Percentiles rank a stretch among this genome's conserved stretches.
Evolutionary conservation across 2,329 filamentous ascomycete species (phyloP).

Genomic region (Aquanectria penicillioides): DNA sequence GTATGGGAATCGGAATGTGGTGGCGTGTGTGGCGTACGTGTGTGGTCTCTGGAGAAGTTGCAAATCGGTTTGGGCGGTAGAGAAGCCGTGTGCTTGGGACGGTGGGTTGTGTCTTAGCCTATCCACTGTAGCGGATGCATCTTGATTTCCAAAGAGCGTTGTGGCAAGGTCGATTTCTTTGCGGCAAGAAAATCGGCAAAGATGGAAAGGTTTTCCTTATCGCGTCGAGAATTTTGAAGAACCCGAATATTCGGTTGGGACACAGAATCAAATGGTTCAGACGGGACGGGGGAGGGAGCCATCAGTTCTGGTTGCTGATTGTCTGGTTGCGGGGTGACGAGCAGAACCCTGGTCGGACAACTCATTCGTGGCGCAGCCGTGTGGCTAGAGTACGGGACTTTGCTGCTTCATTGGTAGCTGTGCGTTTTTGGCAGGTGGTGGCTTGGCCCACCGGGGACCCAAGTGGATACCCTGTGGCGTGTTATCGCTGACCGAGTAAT

Average conservation of each 20-base stretch:
- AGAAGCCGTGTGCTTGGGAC: neutral
- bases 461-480: slow-evolving; percentile 3
- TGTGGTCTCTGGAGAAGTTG: neutral
- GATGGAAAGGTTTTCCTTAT: neutral
- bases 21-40: neutral
- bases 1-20: slow-evolving; percentile 20
- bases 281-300: slow-evolving; percentile 1
- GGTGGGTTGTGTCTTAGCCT: slow-evolving; percentile 17
- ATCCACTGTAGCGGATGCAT: slow-evolving; percentile 18
- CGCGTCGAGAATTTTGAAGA: neutral
- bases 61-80: neutral
- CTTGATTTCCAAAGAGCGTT: neutral
- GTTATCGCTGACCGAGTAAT: neutral
- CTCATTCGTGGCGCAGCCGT: slow-evolving; percentile 11
- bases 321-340: slow-evolving; percentile 29
- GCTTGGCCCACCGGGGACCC: neutral
- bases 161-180: neutral
- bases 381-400: neutral
- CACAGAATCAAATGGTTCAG: slow-evolving; percentile 1
- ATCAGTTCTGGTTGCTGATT: slow-evolving; percentile 7
- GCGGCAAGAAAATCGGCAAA: neutral
- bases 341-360: slow-evolving; percentile 16
- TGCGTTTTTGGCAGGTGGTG: neutral
- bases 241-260: slow-evolving; percentile 1
- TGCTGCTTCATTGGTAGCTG: neutral